Evolutionary conservation across 805 yeast species (phyloP), one percentile per base, ranked within the genome.

Genomic region (Barnettozyma sucrosica): DNA sequence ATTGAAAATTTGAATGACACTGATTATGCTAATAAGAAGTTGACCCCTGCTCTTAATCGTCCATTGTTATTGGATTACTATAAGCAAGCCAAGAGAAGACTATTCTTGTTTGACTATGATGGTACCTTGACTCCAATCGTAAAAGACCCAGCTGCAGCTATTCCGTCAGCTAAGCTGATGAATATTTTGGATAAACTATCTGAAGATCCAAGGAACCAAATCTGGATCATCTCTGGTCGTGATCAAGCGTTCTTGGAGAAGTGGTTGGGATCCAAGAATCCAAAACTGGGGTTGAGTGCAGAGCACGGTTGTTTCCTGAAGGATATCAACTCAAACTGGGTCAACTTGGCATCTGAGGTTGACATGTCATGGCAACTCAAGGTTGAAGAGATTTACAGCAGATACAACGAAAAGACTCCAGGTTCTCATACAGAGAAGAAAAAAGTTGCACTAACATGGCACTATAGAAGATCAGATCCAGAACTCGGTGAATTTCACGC

Each of bases 111-210:
- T 67, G 99, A 93, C 67, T 93, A 93, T 64, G 99, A 93, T 64
- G 99, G 99, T 25, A 93, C 99, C 1, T 72, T 93, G 55, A 89
- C 99, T 0, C 98, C 98, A 13, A 93, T 93, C 61, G 99, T 93
- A 4, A 77, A 81, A 36, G 98, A 93, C 57, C 99, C 99, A 2
- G 89, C 92, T n/a, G 97, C 98, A 0, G 99, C 99, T 0, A 85
- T 93, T 37, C 99, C 99, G 3, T 81, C 96, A 1, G 81, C 83
- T 3, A 75, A 84, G 55, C 71, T 93, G 40, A 72, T 79, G 46
- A 66, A 71, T 8, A 78, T 85, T 11, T 66, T 93, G 49, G 71
- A 76, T 24, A 69, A 72, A 26, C 71, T 93, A 45, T 72, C 84
- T 2, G 71, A 72, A 13, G 98, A 92, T 63, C 89, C 92, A 7